Conservation (phyloP, 345 rosid species). For the Arabidopsis suecica region DNA sequence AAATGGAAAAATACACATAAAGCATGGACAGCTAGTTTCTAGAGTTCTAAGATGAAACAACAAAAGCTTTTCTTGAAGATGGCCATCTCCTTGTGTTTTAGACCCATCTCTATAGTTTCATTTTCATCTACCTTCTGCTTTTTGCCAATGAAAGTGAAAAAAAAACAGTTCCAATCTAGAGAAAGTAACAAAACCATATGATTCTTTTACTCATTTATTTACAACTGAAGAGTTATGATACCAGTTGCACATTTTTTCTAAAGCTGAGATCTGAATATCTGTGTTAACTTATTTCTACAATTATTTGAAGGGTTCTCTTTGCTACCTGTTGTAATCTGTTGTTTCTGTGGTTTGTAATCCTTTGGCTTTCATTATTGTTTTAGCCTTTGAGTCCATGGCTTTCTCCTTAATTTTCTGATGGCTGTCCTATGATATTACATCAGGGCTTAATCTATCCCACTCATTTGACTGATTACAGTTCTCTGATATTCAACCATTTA, state of each 20-base stretch:
- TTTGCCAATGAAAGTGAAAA: neutral
- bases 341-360: neutral
- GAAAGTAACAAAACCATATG: neutral
- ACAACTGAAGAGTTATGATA: conserved; percentile 7
- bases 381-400: neutral
- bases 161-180: neutral
- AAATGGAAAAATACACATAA: conserved; percentile 1
- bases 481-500: conserved; percentile 8
- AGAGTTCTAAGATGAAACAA: conserved; percentile 12
- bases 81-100: conserved; percentile 1
- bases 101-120: neutral
- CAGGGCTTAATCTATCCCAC: conserved; percentile 14
- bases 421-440: conserved; percentile 4
- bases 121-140: neutral
- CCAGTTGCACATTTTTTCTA: neutral
- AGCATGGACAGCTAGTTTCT: conserved; percentile 1
- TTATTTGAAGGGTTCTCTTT: neutral
- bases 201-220: neutral
- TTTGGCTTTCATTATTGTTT: conserved; percentile 9
- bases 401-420: neutral
- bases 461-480: neutral
- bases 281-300: neutral
- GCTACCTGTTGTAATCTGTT: neutral
- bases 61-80: neutral
- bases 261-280: neutral